Evolutionary conservation across 1,139 yeast species (phyloP).

Genomic region (Barnettozyma hawaiiensis): DNA sequence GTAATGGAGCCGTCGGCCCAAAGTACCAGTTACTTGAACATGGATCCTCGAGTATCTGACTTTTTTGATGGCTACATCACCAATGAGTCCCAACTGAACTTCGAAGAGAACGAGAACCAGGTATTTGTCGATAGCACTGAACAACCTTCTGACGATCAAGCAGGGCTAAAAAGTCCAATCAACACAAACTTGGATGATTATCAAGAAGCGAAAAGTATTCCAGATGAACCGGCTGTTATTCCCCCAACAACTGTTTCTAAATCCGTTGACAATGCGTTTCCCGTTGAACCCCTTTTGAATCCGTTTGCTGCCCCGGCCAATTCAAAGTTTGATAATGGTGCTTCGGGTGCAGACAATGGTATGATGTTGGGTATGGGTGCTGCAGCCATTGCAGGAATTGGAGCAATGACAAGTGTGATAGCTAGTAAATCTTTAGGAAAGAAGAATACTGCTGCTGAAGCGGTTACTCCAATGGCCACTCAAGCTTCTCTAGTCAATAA

Average conservation of each 20-base stretch:
- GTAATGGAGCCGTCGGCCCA: neutral
- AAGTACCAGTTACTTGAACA: slow-evolving; percentile 10
- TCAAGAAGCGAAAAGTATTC: neutral
- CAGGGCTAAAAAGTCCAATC: neutral
- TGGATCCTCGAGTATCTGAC: slow-evolving; percentile 21
- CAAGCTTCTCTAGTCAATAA: no score
- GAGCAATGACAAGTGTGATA: slow-evolving; percentile 18
- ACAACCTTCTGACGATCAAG: neutral
- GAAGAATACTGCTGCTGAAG: neutral
- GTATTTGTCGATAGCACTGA: neutral
- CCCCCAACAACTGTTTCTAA: neutral
- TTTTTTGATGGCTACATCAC: slow-evolving; percentile 23
- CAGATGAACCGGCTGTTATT: neutral
- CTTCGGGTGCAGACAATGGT: neutral
- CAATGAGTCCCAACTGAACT: slow-evolving; percentile 7
- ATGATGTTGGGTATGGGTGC: slow-evolving; percentile 5
- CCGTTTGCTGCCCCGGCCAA: neutral
- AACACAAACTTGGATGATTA: neutral
- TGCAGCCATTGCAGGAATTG: slow-evolving; percentile 14
- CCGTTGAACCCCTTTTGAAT: neutral
- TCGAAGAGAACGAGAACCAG: slow-evolving; percentile 6
- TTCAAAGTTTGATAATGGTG: neutral
- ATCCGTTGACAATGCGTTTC: neutral
- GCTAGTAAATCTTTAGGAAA: neutral
- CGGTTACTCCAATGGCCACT: no score